Evolutionary conservation across 768 basidiomycete species (phyloP).

Genomic region (Polyporus arcularius): DNA sequence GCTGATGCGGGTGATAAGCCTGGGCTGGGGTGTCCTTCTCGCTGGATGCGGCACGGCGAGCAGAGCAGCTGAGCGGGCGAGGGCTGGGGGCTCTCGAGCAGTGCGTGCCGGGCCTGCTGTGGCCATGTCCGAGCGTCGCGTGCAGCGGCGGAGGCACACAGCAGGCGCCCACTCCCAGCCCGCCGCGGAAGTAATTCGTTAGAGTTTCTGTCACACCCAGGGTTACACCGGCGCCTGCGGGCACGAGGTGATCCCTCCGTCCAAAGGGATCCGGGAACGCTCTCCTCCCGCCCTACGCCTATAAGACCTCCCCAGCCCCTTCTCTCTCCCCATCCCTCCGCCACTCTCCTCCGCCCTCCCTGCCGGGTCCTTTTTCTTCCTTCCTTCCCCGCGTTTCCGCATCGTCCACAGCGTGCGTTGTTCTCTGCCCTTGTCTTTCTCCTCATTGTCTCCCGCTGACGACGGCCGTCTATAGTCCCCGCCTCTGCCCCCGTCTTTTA

Average conservation of each 20-base stretch:
- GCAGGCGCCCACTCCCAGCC: background rate
- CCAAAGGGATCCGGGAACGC: background rate
- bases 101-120: too few relatives aligned
- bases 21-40: constrained; percentile 1
- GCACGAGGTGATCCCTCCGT: constrained; percentile 16
- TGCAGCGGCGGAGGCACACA: background rate
- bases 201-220: constrained; percentile 16
- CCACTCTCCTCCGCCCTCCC: constrained; percentile 20
- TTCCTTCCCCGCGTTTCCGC: constrained; percentile 17
- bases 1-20: constrained; percentile 21
- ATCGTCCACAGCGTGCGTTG: constrained; percentile 10
- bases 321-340: constrained; percentile 9
- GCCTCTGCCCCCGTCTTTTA: constrained; percentile 19
- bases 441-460: constrained; percentile 19
- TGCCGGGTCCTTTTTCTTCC: constrained; percentile 19
- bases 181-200: constrained; percentile 24
- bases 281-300: constrained; percentile 5
- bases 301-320: constrained; percentile 27
- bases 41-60: too few relatives aligned
- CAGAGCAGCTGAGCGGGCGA: background rate
- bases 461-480: constrained; percentile 11
- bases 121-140: too few relatives aligned
- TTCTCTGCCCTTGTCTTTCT: constrained; percentile 20
- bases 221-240: background rate
- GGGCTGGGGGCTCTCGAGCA: too few relatives aligned